phyloP scores from a whole-genome alignment of 768 basidiomycete species.

The Xerocomellus chrysenteron region DNA sequence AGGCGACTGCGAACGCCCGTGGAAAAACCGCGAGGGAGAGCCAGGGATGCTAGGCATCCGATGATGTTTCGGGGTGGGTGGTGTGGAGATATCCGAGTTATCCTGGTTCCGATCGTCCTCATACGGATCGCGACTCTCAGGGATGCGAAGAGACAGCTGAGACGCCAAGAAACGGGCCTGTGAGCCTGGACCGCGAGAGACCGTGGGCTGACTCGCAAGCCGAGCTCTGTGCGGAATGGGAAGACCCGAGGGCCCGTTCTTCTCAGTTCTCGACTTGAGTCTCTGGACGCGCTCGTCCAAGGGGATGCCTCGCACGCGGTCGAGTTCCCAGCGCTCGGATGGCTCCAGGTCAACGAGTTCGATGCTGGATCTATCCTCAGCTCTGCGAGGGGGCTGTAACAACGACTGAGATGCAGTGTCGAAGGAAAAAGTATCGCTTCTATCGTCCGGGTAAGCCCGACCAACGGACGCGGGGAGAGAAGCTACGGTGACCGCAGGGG shows the following conservation, averaged over 20 bases:
- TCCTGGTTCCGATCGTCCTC: conserved; percentile 32
- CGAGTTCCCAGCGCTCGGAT: conserved; percentile 43
- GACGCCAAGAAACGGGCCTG: conserved; percentile 34
- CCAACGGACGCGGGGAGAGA: conserved; percentile 20
- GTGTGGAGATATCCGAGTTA: conserved; percentile 32
- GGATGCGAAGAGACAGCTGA: conserved; percentile 33
- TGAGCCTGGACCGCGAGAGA: conserved; percentile 26
- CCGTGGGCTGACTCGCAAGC: conserved; percentile 29
- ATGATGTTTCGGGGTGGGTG: conserved; percentile 33
- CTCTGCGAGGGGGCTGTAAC: conserved; percentile 28
- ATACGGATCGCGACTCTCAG: conserved; percentile 33
- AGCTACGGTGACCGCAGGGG: conserved; percentile 24
- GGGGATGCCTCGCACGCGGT: conserved; percentile 42
- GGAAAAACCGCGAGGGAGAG: conserved; percentile 33
- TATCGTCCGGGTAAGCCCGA: conserved; percentile 17
- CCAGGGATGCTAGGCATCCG: conserved; percentile 31
- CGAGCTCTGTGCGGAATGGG: conserved; percentile 31
- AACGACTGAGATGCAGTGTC: conserved; percentile 16
- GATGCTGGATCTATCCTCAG: conserved; percentile 48
- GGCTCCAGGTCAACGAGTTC: conserved; percentile 53
- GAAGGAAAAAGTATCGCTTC: conserved; percentile 25
- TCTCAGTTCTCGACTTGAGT: conserved; percentile 35
- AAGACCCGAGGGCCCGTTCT: conserved; percentile 13
- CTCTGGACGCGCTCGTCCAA: conserved; percentile 42
- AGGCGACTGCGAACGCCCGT: conserved; percentile 31